Percentiles rank a stretch among this genome's conserved stretches.
These are phyloP conservation scores for Diaporthe caulivora DNA, from an alignment of 2,329 filamentous ascomycete species.

Conservation along the genomic window DNA sequence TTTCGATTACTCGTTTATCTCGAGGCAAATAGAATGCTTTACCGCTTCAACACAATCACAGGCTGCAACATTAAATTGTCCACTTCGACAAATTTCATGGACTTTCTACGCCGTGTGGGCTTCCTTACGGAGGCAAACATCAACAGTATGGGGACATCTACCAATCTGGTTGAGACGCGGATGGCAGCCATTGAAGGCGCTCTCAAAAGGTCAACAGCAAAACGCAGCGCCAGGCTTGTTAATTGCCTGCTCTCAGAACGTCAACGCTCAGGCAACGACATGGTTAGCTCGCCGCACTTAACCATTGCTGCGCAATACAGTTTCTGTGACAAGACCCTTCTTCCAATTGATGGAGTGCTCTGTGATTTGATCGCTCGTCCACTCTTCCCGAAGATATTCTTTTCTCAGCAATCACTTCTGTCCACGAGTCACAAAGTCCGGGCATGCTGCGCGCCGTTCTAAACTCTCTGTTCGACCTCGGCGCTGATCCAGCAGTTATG, in stretches of 20 bases:
- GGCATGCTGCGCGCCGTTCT: no score
- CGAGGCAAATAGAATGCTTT: neutral
- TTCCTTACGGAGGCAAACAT: neutral
- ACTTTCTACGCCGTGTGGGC: neutral
- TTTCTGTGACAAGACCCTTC: neutral
- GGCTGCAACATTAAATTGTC: fast-evolving
- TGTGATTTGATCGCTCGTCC: neutral
- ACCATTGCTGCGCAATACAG: no score
- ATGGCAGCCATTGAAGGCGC: no score
- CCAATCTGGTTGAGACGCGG: no score
- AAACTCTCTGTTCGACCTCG: neutral
- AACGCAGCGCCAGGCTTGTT: no score
- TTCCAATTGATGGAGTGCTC: no score
- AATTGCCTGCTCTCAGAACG: no score
- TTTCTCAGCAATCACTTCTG: neutral
- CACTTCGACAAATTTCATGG: neutral
- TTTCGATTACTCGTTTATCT: neutral
- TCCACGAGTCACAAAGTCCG: no score
- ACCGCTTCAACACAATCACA: fast-evolving
- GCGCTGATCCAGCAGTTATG: neutral
- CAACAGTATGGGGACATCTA: neutral
- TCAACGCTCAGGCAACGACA: no score
- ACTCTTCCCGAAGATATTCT: neutral
- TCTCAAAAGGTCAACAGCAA: no score
- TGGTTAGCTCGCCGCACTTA: no score